Evolutionary conservation across 805 yeast species (phyloP), one percentile per base, ranked within the genome.

Genomic region (Zygoascus flipseniorum): DNA sequence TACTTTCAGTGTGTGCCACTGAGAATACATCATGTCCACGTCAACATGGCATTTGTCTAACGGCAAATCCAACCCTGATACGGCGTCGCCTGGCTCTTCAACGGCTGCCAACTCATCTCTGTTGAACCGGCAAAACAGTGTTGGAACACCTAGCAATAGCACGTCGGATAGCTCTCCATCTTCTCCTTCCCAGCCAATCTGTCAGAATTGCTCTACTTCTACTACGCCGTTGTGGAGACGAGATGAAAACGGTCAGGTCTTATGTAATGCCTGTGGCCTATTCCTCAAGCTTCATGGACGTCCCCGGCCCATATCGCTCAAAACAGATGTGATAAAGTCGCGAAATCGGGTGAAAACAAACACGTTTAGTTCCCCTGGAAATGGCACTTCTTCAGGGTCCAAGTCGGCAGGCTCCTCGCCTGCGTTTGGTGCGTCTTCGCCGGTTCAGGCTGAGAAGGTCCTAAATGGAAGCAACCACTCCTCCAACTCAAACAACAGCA

Each of bases 151-250:
- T 42, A 19, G 5, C 44, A 19, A 42, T 18, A 18, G 26, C 44
- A 42, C 26, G 26, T 14, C 11, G 23, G 44, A 42, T 42, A 42
- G 18, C 44, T 14, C 19, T 16, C 20, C 44, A 10, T 42, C 26
- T 14, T 42, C 44, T 18, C 26, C 44, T 10, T 18, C 44, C 26
- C 44, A 42, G 10, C 55, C 60, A 4, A 77, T 84, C 20, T 90
- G 98, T 68, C 87, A 85, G 61, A 90, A 90, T 69, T 90, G 98
- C 72, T 79, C 84, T 63, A 90, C 98, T 1, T 86, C 89, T 54
- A 90, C 93, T 1, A 90, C 98, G 1, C 97, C 98, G 0, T 73
- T 90, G 31, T 90, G 97, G 97, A 78, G 97, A 69, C 76, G 97
- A 58, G 97, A 90, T 69, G 97, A 89, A 63, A 80, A 86, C 10